These are phyloP conservation scores for Carex littledalei DNA, from an alignment of 176 grass and related monocot genomes.

Conservation along the genomic window DNA sequence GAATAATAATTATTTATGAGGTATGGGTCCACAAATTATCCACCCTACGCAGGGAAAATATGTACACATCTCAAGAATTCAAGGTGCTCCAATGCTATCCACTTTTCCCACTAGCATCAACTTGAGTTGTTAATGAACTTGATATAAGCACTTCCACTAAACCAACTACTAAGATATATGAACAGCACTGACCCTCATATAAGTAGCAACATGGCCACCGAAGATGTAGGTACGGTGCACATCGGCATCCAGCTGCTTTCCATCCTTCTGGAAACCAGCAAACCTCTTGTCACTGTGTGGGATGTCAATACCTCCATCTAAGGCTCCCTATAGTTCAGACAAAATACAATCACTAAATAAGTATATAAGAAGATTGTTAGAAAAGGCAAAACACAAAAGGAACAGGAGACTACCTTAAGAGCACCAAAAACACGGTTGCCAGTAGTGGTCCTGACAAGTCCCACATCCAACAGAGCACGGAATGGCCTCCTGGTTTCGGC, in stretches of 20 bases:
- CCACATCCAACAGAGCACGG: conserved; percentile 78
- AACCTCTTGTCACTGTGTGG: conserved; percentile 83
- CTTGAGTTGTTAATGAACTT: neutral
- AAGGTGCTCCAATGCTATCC: neutral
- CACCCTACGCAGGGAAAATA: no score
- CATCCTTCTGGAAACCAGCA: conserved; percentile 81
- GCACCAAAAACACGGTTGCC: conserved; percentile 84
- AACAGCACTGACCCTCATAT: conserved; percentile 55
- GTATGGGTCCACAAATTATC: no score
- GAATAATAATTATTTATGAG: no score
- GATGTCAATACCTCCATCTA: conserved; percentile 85
- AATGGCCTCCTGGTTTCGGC: conserved; percentile 73
- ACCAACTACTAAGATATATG: neutral
- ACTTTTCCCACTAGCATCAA: neutral
- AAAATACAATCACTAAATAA: neutral
- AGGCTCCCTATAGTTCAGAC: conserved; percentile 42
- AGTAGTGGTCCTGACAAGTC: conserved; percentile 69
- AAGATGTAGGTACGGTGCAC: conserved; percentile 72
- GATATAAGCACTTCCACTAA: neutral
- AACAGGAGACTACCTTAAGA: conserved; percentile 46
- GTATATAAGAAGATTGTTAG: neutral
- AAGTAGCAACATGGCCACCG: conserved; percentile 66
- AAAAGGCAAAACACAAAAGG: neutral
- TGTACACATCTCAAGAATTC: neutral
- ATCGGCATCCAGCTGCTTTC: conserved; percentile 57